Base-by-base conservation (phyloP, 208 protist species). In the Crithidia thermophila region DNA sequence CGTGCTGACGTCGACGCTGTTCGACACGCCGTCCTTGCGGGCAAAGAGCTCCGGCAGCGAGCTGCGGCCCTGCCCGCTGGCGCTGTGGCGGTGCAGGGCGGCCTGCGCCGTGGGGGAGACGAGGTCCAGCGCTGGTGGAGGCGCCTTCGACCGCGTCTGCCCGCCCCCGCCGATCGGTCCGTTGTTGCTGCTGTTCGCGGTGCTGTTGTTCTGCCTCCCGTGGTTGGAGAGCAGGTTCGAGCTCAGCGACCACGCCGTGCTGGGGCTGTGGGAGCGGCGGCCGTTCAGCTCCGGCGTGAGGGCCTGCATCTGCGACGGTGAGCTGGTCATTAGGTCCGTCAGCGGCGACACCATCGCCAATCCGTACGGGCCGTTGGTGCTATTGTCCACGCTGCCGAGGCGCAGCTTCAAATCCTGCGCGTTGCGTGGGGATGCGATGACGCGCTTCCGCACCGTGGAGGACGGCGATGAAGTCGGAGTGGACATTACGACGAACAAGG, bases 291-390 rank as follows among this genome's bases (percentile, higher is more conserved):
- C 45, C 1, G 59, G 46, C 3, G 68, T 67, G 21, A 74, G 59
- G 31, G 52, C 51, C 51, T 67, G 68, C 68, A 74, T 58, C 45
- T 67, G 68, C 20, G 68, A 59, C 4, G 68, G 59, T 2, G 68
- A 67, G 1, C 33, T 37, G 3, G 68, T 47, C 21, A 62, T 39
- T 28, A 74, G 21, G 9, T 67, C 68, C 4, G 68, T 62, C 18
- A 74, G 42, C 13, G 68, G 68, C 9, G 68, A 67, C 31, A 63
- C 51, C 21, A 74, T 39, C 2, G 59, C 42, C n/a, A 49, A n/a
- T 16, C 8, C 21, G 28, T 57, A 55, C n/a, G 28, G 42, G 21
- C 20, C 40, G 36, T 57, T 74, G 16, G 18, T 23, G 14, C 28
- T 42, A 18, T 46, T 23, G 20, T 39, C 59, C 21, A 55, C 68